A percentile compares a stretch with the other conserved stretches of the same genome.
phyloP scores from a whole-genome alignment of 805 yeast genomes.

The Suhomyces canberraensis region DNA sequence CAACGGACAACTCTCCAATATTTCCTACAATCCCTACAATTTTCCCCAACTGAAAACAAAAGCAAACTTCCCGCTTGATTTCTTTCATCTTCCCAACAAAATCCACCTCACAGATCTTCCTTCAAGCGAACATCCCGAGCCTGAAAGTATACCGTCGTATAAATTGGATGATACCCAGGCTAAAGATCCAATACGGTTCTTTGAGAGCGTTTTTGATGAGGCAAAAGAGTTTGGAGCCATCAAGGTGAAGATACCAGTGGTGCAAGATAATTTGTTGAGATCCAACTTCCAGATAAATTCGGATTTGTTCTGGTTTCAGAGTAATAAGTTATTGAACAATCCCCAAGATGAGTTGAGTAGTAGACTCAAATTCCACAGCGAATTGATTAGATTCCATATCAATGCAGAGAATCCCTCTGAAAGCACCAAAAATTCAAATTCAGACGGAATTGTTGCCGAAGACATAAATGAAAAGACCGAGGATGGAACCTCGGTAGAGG shows the following conservation, averaged over 20 bases:
- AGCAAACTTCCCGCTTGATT: slow-evolving; percentile 44
- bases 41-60: slow-evolving; percentile 45
- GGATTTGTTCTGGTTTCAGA: slow-evolving; percentile 49
- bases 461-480: background rate
- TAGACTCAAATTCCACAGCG: slow-evolving; percentile 46
- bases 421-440: too few relatives aligned
- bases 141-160: slow-evolving; percentile 49
- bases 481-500: too few relatives aligned
- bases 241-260: slow-evolving; percentile 62
- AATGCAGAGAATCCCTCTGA: background rate
- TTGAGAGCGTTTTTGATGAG: slow-evolving; percentile 48
- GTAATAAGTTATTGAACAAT: slow-evolving; percentile 48
- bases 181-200: slow-evolving; percentile 60
- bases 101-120: slow-evolving; percentile 15
- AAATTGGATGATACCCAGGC: slow-evolving; percentile 51
- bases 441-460: too few relatives aligned
- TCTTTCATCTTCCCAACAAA: slow-evolving; percentile 31
- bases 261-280: slow-evolving; percentile 15
- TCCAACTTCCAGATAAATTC: slow-evolving; percentile 35
- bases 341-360: slow-evolving; percentile 39
- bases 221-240: slow-evolving; percentile 72
- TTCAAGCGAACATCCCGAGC: background rate
- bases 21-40: slow-evolving; percentile 43
- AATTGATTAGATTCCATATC: slow-evolving; percentile 42
- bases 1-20: slow-evolving; percentile 23